Base-by-base conservation (phyloP, 2,329 filamentous ascomycete genomes). In the Trichoderma sp. region DNA sequence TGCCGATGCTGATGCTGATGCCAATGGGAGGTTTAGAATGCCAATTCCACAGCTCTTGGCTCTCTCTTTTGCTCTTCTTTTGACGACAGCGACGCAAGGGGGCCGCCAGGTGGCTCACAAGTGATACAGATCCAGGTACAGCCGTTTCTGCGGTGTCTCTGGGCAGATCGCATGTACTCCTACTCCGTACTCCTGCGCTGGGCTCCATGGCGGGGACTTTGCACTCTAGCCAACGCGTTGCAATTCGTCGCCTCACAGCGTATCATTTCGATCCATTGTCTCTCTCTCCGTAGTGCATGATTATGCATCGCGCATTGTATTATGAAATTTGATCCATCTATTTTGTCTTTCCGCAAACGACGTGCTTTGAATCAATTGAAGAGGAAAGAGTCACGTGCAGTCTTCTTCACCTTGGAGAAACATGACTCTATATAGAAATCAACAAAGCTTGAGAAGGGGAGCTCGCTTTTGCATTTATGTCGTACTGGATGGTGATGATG, bases 91-190 rank as follows among this genome's bases (percentile, higher is more conserved):
- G 29, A 73, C 29, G 71, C 71, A 74, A 59, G 45, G 59, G 64
- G 64, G 35, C 69, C 31, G 73, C 56, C 65, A 71, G 45, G 38
- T 75, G 73, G 74, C 67, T 24, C 12, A 62, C 41, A n/a, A 33
- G 29, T 71, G 35, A 62, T 33, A 64, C 60, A 53, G 35, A 35
- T 11, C 14, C 31, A 65, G 35, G 31, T 62, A 41, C 53, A 21
- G 31, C 67, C 24, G 29, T 21, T 56, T 62, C 33, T 64, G 74
- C 56, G 73, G 29, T 69, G 59, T 18, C 50, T 59, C 16, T 75
- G 56, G 65, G 73, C 65, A 31, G 31, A 56, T 64, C 33, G 65
- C 50, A 64, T 45, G 56, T 71, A 64, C 56, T 9, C n/a, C 2
- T 63, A 12, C 29, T 31, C 31, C 31, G 31, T 31, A 31, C 31